Evolutionary conservation across 2,329 filamentous ascomycete genomes (phyloP).

Genomic region (Cercospora zeina): DNA sequence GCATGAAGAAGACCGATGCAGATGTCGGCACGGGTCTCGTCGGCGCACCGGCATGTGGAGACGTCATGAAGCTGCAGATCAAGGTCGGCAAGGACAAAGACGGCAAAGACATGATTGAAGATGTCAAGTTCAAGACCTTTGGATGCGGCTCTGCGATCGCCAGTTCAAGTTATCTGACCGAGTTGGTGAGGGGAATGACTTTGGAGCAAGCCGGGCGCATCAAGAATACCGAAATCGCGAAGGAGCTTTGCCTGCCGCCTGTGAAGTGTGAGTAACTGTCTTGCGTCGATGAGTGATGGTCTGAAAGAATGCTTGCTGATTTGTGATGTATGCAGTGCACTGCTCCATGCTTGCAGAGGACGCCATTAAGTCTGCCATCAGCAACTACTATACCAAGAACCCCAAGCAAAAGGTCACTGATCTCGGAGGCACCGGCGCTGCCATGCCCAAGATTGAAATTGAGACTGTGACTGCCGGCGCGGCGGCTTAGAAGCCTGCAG

Average conservation of each 20-base stretch:
- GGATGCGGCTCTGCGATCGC: constrained; percentile 94
- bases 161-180: constrained; percentile 89
- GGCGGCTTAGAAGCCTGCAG: constrained; percentile 14
- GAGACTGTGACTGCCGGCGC: constrained; percentile 50
- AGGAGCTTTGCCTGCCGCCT: constrained; percentile 86
- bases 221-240: constrained; percentile 96
- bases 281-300: background rate
- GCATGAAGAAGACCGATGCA: constrained; percentile 73
- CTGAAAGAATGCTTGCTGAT: constrained; percentile 1
- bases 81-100: constrained; percentile 84
- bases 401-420: constrained; percentile 72
- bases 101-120: constrained; percentile 82
- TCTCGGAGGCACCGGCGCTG: constrained; percentile 70
- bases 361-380: constrained; percentile 88
- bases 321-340: constrained; percentile 60
- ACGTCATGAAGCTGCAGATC: constrained; percentile 94
- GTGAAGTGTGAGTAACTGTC: constrained; percentile 70
- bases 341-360: constrained; percentile 93
- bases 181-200: constrained; percentile 93
- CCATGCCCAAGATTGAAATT: constrained; percentile 66
- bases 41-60: constrained; percentile 83
- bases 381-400: constrained; percentile 90
- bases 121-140: constrained; percentile 98
- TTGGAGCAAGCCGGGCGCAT: constrained; percentile 90
- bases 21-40: constrained; percentile 92